Evolutionary conservation across 495 filamentous ascomycete genomes (phyloP).

Genomic region (Podospora conica): DNA sequence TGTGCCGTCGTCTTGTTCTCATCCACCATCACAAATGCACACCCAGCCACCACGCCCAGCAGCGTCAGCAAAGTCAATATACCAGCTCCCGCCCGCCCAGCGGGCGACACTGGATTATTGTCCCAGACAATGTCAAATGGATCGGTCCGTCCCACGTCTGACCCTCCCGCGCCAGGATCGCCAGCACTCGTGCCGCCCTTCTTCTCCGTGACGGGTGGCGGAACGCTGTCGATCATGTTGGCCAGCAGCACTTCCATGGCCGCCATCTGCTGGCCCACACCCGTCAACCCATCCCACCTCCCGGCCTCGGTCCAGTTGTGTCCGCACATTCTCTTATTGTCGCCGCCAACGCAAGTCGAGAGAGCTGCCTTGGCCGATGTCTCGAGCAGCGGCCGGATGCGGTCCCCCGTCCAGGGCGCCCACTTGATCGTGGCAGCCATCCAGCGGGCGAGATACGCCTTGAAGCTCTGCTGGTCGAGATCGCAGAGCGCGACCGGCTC

Average conservation of each 20-base stretch:
- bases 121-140: slow-evolving; percentile 13
- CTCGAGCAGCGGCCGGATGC: slow-evolving; percentile 56
- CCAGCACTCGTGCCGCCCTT: slow-evolving; percentile 72
- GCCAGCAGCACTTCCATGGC: slow-evolving; percentile 62
- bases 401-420: slow-evolving; percentile 54
- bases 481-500: slow-evolving; percentile 59
- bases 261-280: slow-evolving; percentile 66
- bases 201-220: slow-evolving; percentile 54
- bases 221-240: slow-evolving; percentile 44
- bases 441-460: slow-evolving; percentile 71
- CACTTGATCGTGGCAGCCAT: slow-evolving; percentile 66
- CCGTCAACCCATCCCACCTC: slow-evolving; percentile 49
- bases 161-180: slow-evolving; percentile 58
- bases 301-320: slow-evolving; percentile 56
- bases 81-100: slow-evolving; percentile 54
- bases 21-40: slow-evolving; percentile 36
- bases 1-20: slow-evolving; percentile 26
- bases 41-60: slow-evolving; percentile 23
- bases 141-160: slow-evolving; percentile 29
- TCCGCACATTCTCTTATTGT: slow-evolving; percentile 61
- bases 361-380: slow-evolving; percentile 62
- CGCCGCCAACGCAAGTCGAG: slow-evolving; percentile 53
- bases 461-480: slow-evolving; percentile 72
- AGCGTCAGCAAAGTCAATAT: slow-evolving; percentile 50
- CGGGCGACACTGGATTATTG: slow-evolving; percentile 37